Evolutionary conservation across 2,329 filamentous ascomycete species (phyloP), one percentile per base, ranked within the genome.

Genomic region (Ambrosiella cleistominuta): DNA sequence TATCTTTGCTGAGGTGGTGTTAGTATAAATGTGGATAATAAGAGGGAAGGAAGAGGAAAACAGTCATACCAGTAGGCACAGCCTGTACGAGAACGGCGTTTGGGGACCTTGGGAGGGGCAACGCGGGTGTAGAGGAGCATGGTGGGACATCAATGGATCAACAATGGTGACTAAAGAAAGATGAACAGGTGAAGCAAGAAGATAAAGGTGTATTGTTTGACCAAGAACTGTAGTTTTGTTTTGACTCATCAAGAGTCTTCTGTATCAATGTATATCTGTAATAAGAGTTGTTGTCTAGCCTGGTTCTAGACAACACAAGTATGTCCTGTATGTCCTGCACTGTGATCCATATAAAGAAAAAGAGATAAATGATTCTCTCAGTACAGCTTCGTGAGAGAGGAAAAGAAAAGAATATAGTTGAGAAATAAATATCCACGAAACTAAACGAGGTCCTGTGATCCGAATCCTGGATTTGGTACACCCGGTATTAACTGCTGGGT

Each of bases 101-200:
- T 82, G 38, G 78, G 78, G 50, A 72, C 69, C 67, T 80, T 81
- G n/a, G 78, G 76, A 52, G 73, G 67, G 60, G 78, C 78, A 54
- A 75, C 68, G 66, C 72, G 74, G n/a, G 77, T 79, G 65, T 80
- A 82, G 50, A 82, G 67, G 63, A 82, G 68, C 79, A 81, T 81
- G 35, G 49, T 37, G 19, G 17, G 47, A 17, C 3, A 27, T 3
- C 4, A 27, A 27, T 27, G 27, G 27, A 27, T 27, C 27, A 3
- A 27, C 27, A 27, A 27, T 27, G 27, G 27, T 27, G 27, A 27
- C 27, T 27, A 37, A n/a, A n/a, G 44, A 27, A 27, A 19, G 15
- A 36, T 51, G n/a, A 8, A 39, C 15, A 13, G 36, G 15, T 13
- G 19, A 17, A 11, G 4, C 12, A 54, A 54, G 7, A 38, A n/a